Base-by-base conservation (phyloP, 805 yeast genomes). In the Candida multigemmis region DNA sequence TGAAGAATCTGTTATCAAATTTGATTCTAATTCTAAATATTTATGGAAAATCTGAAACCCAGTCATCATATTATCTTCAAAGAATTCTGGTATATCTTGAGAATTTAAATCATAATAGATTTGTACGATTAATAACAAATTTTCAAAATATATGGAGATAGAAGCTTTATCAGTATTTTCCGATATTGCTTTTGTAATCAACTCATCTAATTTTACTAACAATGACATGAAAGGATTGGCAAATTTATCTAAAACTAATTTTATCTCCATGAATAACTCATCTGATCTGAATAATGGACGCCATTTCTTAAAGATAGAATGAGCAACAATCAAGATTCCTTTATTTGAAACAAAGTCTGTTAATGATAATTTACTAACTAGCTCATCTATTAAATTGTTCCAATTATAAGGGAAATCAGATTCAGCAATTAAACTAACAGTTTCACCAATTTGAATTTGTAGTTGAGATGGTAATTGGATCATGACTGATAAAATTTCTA, bases 51-150 rank as follows among this genome's bases (percentile, higher is more conserved):
- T 70, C 4, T 65, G 64, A 91, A 93, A 83, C 28, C 93, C 86
- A 11, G 56, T 60, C 21, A 66, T 59, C 52, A 91, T 57, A 49
- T 91, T 71, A 55, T 91, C 97, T 56, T 93, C 99, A 49, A 91
- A 91, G 48, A 89, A 91, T 54, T 87, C 98, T 1, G 99, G 98
- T 28, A 91, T 79, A 55, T 91, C 99, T 57, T 93, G 98, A 55
- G 96, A 89, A 52, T 91, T 91, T 44, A 91, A 72, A 50, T 91
- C 99, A 48, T 76, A 85, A 54, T 83, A 93, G 19, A 93, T 72
- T 48, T 91, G 89, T 19, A 80, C 54, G 28, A 87, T 63, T 13
- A 86, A 55, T 26, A 79, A 57, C 40, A 87, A 53, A 31, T 80
- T 82, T 17, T 81, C 89, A 40, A 85, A 71, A 23, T 79, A 61